Base-by-base conservation (phyloP, 164 flowering plant genomes). In the Dillenia suffruticosa region DNA sequence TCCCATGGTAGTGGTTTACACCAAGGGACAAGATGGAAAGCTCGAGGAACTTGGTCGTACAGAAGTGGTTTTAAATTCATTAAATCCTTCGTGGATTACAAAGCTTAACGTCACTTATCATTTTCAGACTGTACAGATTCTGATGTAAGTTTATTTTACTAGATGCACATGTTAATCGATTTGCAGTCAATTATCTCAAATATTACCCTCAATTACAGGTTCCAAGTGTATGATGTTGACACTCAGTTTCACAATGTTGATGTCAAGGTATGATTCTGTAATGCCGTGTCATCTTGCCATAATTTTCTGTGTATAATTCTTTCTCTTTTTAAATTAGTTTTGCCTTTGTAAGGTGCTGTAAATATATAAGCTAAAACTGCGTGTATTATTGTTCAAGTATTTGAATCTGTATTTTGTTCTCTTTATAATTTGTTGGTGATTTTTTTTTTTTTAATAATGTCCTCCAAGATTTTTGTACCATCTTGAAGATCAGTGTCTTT, bases 181-280 rank as follows among this genome's bases (percentile, higher is more conserved):
- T 46, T 45, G 45, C 59, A 59, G n/a, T 72, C 16, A 56, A 67
- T 15, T 58, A 60, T 51, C 44, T 47, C 72, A 64, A 46, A 49
- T 57, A 40, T 48, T 26, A 26, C 15, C 24, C 59, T 63, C 17
- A 48, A 16, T 66, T 46, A 56, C 92, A 93, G 97, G 85, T 89
- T 89, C 61, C 85, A 70, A 70, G 73, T 89, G 45, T 93, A 81
- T 80, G 95, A 93, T 75, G 79, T 89, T 64, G 95, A 90, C 72
- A 81, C 86, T 63, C 84, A 83, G 62, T 89, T 82, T 74, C 97
- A 88, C 58, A 78, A 79, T 72, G 63, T 76, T 13, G 91, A 83
- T 24, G 87, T 77, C 16, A 81, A 90, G 98, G 98, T 93, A 83
- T 57, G 45, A 14, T 52, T 44, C 22, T 61, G 10, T 51, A 46